phyloP scores from a whole-genome alignment of 306 rosid species.

The Quillaja saponaria region DNA sequence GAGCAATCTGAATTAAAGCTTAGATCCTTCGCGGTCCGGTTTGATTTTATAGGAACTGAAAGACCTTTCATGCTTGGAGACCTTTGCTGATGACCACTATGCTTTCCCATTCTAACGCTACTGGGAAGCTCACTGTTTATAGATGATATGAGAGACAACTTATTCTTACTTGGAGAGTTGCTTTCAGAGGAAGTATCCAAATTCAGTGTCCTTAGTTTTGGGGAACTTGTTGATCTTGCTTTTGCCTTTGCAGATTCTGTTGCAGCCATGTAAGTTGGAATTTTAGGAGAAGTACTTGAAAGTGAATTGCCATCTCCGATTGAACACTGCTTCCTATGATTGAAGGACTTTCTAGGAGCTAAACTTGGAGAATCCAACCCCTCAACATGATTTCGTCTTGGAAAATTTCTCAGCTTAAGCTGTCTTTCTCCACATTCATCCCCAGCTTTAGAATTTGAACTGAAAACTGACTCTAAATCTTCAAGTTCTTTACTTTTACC shows the following conservation, averaged over 20 bases:
- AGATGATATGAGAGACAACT: conserved; percentile 52
- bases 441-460: conserved; percentile 39
- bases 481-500: conserved; percentile 85
- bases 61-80: conserved; percentile 82
- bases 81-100: conserved; percentile 45
- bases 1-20: conserved; percentile 73
- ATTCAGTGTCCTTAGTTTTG: conserved; percentile 57
- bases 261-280: conserved; percentile 94
- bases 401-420: conserved; percentile 41
- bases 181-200: conserved; percentile 56
- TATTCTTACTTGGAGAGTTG: conserved; percentile 80
- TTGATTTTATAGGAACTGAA: conserved; percentile 73
- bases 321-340: conserved; percentile 60
- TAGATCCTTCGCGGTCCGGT: conserved; percentile 52
- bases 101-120: conserved; percentile 32
- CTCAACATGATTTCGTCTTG: conserved; percentile 37
- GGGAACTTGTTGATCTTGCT: conserved; percentile 73
- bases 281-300: conserved; percentile 61
- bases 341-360: conserved; percentile 41
- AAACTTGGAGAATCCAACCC: conserved; percentile 51
- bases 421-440: conserved; percentile 48
- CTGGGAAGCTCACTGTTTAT: conserved; percentile 45
- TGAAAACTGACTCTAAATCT: conserved; percentile 66
- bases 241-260: conserved; percentile 87
- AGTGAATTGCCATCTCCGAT: conserved; percentile 59